Evolutionary conservation across 163 green algal genomes (phyloP).

Genomic region (Chlamydomonas reinhardtii): DNA sequence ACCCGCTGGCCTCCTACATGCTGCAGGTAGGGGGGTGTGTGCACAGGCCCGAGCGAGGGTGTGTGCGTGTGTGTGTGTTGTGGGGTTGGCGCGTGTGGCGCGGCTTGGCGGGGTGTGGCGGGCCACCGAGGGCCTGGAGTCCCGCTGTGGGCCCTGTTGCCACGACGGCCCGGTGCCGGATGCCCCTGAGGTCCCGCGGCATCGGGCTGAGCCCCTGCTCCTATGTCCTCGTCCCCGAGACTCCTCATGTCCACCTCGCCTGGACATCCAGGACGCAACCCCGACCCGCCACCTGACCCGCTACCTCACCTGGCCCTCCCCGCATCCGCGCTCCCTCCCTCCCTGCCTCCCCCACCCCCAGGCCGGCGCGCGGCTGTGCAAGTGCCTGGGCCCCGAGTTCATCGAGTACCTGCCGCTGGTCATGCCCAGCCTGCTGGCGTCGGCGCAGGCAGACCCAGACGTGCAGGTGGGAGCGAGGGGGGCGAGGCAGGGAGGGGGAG

Average conservation of each 20-base stretch:
- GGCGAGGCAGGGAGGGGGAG: not conserved
- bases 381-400: slow-evolving; percentile 96
- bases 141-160: too few species aligned
- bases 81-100: too few species aligned
- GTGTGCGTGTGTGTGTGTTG: not conserved
- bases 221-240: too few species aligned
- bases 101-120: not conserved
- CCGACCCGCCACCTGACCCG: too few species aligned
- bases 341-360: slow-evolving; percentile 55
- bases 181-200: too few species aligned
- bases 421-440: slow-evolving; percentile 93
- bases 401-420: slow-evolving; percentile 95
- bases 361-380: slow-evolving; percentile 97
- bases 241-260: too few species aligned
- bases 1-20: slow-evolving; percentile 95
- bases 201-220: too few species aligned
- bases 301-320: too few species aligned
- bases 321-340: too few species aligned
- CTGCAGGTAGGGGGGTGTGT: slow-evolving; percentile 70
- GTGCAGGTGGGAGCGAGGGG: slow-evolving; percentile 17
- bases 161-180: too few species aligned
- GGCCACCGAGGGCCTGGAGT: too few species aligned
- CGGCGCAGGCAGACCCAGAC: slow-evolving; percentile 41
- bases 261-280: too few species aligned
- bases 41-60: not conserved